These are phyloP conservation scores for Hortiboletus campestris DNA, from an alignment of 768 basidiomycete genomes.

Conservation along the genomic window DNA sequence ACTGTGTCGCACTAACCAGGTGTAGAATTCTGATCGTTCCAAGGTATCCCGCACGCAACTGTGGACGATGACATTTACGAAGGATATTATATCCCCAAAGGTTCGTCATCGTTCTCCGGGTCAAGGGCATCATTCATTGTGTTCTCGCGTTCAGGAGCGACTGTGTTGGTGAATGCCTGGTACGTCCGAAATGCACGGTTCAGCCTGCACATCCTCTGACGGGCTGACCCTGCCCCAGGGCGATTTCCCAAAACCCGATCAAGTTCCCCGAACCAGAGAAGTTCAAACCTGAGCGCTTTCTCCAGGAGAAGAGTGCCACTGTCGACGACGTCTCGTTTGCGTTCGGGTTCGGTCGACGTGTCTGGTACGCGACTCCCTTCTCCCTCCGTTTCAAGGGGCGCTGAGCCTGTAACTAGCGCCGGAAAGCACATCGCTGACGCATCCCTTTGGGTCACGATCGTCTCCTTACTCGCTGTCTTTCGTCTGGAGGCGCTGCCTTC, in stretches of 20 bases:
- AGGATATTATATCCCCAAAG: slow-evolving; percentile 52
- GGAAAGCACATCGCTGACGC: slow-evolving; percentile 43
- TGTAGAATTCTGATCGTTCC: background rate
- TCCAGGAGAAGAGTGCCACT: slow-evolving; percentile 7
- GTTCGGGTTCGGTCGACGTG: slow-evolving; percentile 44
- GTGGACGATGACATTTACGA: slow-evolving; percentile 42
- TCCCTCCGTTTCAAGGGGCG: background rate
- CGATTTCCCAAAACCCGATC: slow-evolving; percentile 36
- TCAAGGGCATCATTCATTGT: background rate
- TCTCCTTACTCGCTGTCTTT: slow-evolving; percentile 21
- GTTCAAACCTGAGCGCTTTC: slow-evolving; percentile 40
- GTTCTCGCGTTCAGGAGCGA: slow-evolving; percentile 14
- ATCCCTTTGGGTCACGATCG: slow-evolving; percentile 32
- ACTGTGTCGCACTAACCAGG: background rate
- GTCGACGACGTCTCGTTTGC: slow-evolving; percentile 20
- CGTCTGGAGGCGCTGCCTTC: slow-evolving; percentile 7
- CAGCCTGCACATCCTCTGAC: background rate
- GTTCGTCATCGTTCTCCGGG: slow-evolving; percentile 22
- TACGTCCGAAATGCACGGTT: background rate
- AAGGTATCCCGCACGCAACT: slow-evolving; percentile 32
- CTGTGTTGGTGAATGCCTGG: slow-evolving; percentile 21
- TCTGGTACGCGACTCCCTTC: slow-evolving; percentile 2
- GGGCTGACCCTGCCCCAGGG: slow-evolving; percentile 15
- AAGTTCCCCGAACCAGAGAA: slow-evolving; percentile 37
- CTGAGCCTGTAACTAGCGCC: slow-evolving; percentile 30